A percentile compares a stretch with the other conserved stretches of the same genome.
phyloP scores from a whole-genome alignment of 2,329 filamentous ascomycete genomes.

The Colletotrichum sp. region DNA sequence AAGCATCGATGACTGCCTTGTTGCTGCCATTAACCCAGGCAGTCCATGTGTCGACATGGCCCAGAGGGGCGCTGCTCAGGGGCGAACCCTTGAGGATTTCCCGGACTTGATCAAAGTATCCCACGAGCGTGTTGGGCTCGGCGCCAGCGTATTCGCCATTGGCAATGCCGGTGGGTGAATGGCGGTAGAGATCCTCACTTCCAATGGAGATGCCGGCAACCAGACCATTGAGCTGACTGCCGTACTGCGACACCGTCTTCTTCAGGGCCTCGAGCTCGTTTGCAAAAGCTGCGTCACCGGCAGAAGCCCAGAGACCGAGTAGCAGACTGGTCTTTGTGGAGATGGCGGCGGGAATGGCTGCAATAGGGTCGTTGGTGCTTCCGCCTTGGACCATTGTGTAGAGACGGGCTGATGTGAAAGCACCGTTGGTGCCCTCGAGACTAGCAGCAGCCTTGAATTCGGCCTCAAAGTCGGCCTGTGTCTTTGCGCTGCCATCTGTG shows the following conservation, averaged over 20 bases:
- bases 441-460: slow-evolving; percentile 71
- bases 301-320: slow-evolving; percentile 84
- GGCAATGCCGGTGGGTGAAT: slow-evolving; percentile 70
- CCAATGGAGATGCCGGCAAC: slow-evolving; percentile 87
- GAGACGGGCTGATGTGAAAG: slow-evolving; percentile 73
- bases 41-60: slow-evolving; percentile 92
- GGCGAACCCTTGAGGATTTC: slow-evolving; percentile 66
- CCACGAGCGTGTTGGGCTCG: slow-evolving; percentile 64
- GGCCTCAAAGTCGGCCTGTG: slow-evolving; percentile 69
- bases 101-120: slow-evolving; percentile 75
- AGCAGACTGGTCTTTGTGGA: slow-evolving; percentile 78
- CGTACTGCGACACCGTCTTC: slow-evolving; percentile 72
- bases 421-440: slow-evolving; percentile 65
- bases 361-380: slow-evolving; percentile 67
- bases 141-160: slow-evolving; percentile 68
- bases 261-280: slow-evolving; percentile 79
- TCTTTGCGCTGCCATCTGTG: slow-evolving; percentile 63
- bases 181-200: slow-evolving; percentile 85
- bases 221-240: slow-evolving; percentile 65
- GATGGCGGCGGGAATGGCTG: slow-evolving; percentile 83
- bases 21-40: slow-evolving; percentile 78
- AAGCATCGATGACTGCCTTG: slow-evolving; percentile 68
- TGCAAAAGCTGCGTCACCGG: slow-evolving; percentile 63
- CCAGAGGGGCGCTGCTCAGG: slow-evolving; percentile 64
- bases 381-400: slow-evolving; percentile 78